Conservation (phyloP, 1,139 yeast species). For the Pichia sp. region DNA sequence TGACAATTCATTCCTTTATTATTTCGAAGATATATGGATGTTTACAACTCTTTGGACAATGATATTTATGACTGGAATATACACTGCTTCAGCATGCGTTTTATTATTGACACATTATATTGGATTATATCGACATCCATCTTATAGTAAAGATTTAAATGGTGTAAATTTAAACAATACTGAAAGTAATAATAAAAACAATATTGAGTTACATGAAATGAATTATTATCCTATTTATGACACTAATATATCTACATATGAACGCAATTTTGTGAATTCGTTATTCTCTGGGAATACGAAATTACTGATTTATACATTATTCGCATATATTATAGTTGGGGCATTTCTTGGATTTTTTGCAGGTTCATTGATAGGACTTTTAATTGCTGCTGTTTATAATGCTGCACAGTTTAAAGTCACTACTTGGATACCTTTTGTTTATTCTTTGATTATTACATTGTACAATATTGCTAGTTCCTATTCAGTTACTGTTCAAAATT, state of each 20-base stretch:
- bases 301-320: constrained; percentile 27
- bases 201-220: constrained; percentile 4
- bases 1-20: constrained; percentile 57
- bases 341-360: constrained; percentile 59
- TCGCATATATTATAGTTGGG: constrained; percentile 47
- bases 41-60: constrained; percentile 81
- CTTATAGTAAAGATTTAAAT: not conserved
- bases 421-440: constrained; percentile 87
- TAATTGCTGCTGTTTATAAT: constrained; percentile 60
- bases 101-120: constrained; percentile 49
- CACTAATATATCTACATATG: constrained; percentile 8
- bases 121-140: constrained; percentile 6
- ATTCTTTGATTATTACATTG: constrained; percentile 64
- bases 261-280: constrained; percentile 10
- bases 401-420: constrained; percentile 81
- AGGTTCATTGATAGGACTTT: constrained; percentile 72
- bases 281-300: constrained; percentile 10
- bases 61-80: constrained; percentile 58
- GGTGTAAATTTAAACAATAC: not conserved
- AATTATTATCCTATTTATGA: constrained; percentile 3
- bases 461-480: constrained; percentile 65
- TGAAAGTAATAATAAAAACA: constrained; percentile 19
- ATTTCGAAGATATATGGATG: constrained; percentile 69
- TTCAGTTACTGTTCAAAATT: constrained; percentile 39
- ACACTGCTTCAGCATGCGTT: constrained; percentile 56